These are phyloP conservation scores for Eurotiales sp. DNA, from an alignment of 2,329 filamentous ascomycete genomes.

Conservation along the genomic window DNA sequence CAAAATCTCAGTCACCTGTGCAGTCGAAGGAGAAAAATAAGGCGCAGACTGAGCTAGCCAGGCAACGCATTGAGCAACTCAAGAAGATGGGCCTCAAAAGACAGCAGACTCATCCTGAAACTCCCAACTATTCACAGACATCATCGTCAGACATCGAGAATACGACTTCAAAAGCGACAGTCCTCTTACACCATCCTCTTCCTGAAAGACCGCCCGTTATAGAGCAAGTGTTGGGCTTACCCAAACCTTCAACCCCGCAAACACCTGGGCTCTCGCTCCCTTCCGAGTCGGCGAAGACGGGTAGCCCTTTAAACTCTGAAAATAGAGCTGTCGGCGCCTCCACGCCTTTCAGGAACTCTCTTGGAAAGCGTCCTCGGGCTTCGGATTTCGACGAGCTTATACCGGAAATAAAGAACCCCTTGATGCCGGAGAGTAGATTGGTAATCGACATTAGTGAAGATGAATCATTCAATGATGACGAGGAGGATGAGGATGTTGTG, in stretches of 20 bases:
- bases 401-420: conserved; percentile 55
- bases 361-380: conserved; percentile 60
- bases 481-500: conserved; percentile 25
- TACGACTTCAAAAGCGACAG: neutral
- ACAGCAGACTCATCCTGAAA: conserved; percentile 23
- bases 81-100: conserved; percentile 50
- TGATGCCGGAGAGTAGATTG: conserved; percentile 58
- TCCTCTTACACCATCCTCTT: conserved; percentile 33
- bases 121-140: neutral
- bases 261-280: conserved; percentile 50
- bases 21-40: conserved; percentile 42
- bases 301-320: conserved; percentile 2
- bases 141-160: neutral
- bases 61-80: conserved; percentile 74
- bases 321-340: neutral
- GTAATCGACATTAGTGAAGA: conserved; percentile 85
- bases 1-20: conserved; percentile 12
- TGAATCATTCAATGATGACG: conserved; percentile 42
- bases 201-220: conserved; percentile 34
- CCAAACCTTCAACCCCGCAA: conserved; percentile 23
- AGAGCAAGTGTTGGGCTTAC: conserved; percentile 21
- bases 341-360: conserved; percentile 20
- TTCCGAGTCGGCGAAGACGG: conserved; percentile 17
- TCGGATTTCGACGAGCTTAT: conserved; percentile 65
- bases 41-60: conserved; percentile 69